phyloP scores from a whole-genome alignment of 805 yeast genomes.

The Isabelozyma heimii region DNA sequence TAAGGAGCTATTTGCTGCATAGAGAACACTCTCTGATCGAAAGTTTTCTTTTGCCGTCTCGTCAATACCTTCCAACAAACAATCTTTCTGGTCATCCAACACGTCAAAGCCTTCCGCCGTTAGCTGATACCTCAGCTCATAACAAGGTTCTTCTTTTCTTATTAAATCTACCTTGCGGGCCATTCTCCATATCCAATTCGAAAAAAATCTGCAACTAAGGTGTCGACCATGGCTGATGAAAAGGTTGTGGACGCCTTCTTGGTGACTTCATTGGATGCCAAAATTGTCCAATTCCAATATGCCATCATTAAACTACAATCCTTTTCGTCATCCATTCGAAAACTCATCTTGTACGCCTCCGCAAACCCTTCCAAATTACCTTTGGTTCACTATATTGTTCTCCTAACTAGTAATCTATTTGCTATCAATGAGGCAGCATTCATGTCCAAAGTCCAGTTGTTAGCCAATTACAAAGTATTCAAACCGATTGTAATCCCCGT shows the following conservation, averaged over 20 bases:
- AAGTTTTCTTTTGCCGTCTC: too few species aligned
- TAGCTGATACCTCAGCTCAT: too few species aligned
- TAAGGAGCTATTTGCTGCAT: too few species aligned
- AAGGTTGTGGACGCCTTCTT: neutral
- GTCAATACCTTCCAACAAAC: too few species aligned
- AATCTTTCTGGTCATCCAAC: too few species aligned
- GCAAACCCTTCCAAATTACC: conserved; percentile 17
- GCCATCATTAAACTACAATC: conserved; percentile 46
- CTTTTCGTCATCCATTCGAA: conserved; percentile 30
- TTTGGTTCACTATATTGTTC: conserved; percentile 33
- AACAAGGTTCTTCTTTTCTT: too few species aligned
- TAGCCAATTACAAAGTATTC: conserved; percentile 26
- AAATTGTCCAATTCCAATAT: conserved; percentile 57
- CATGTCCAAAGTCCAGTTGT: conserved; percentile 20
- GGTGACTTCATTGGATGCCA: conserved; percentile 52
- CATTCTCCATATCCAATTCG: too few species aligned
- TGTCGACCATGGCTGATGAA: neutral
- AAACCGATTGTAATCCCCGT: conserved; percentile 23
- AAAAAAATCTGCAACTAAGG: too few species aligned
- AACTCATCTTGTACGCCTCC: conserved; percentile 24
- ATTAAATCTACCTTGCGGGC: too few species aligned
- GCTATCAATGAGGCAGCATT: conserved; percentile 36
- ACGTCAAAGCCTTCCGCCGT: too few species aligned
- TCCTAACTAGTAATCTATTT: conserved; percentile 28
- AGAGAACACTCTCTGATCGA: too few species aligned